Base-by-base conservation (phyloP, 805 yeast genomes). In the Hanseniaspora pseudoguilliermondii region DNA sequence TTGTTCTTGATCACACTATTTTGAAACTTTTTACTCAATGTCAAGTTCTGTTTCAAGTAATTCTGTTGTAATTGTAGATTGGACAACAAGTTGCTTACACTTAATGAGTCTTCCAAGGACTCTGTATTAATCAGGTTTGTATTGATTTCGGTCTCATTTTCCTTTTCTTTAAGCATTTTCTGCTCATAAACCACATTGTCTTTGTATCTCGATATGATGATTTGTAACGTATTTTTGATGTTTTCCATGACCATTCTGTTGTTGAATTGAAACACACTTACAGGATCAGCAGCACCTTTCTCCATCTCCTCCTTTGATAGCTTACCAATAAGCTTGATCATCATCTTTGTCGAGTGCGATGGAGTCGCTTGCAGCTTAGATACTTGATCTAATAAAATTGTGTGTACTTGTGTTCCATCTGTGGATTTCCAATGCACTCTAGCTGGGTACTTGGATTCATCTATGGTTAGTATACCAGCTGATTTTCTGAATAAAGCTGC, bases 1-100 rank as follows among this genome's bases (percentile, higher is more conserved):
- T 86, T 84, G 54, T 78, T 77, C 57, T 81, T 77, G 59, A 89
- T 87, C 6, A 93, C 97, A 0, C 96, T 84, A 58, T 87, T 95
- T 49, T 90, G 83, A 66, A 93, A 93, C 2, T 84, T 81, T 57
- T 79, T 77, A 73, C 87, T 80, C 54, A 93, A 72, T 9, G 71
- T 71, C 50, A 82, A 78, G 64, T 89, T 85, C 58, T 83, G 84
- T 56, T 81, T 73, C 29, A 93, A 72, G 20, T 91, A 70, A 55
- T 79, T 78, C 62, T 89, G 95, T 64, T 93, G 98, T 18, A 93
- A 72, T 51, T 80, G 82, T 46, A 81, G 75, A 66, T 93, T 87
- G 46, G 79, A 76, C 59, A 90, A 71, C 53, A 91, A 71, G 58
- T 75, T 80, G 51, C 74, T 72, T 7, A 78, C 73, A 40, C 83